Conservation (phyloP, 306 rosid genomes). For the Mimosa bimucronata region DNA sequence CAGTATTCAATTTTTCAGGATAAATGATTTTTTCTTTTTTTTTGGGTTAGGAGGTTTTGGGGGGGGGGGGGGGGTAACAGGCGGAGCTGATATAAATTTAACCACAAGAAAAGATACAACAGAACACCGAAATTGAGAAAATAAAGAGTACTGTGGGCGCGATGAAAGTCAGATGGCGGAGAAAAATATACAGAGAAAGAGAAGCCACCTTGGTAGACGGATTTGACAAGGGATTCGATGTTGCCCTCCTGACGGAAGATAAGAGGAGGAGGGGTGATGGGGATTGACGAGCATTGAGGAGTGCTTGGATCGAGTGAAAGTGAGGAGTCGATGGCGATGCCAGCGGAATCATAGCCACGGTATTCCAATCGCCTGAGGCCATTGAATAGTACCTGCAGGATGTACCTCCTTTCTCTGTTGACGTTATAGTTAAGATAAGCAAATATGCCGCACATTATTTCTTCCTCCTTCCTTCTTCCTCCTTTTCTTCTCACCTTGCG, state of each 20-base stretch:
- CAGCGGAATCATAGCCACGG: constrained; percentile 97
- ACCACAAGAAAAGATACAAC: neutral
- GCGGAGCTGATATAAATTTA: neutral
- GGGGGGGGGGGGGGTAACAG: neutral
- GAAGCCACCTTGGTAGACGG: constrained; percentile 72
- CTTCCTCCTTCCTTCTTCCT: neutral
- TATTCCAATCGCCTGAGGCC: constrained; percentile 89
- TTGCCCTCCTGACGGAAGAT: constrained; percentile 94
- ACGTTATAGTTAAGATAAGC: constrained; percentile 93
- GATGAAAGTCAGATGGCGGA: neutral
- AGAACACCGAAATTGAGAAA: neutral
- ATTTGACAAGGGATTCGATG: constrained; percentile 91
- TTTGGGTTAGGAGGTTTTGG: too few relatives aligned
- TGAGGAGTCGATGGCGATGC: constrained; percentile 77
- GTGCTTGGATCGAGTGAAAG: constrained; percentile 32
- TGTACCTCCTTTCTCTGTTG: constrained; percentile 77
- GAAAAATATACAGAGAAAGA: neutral
- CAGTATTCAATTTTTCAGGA: neutral
- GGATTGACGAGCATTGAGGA: constrained; percentile 34
- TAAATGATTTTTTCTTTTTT: too few relatives aligned
- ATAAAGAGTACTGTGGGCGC: neutral
- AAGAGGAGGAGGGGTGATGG: constrained; percentile 51
- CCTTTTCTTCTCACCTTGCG: neutral
- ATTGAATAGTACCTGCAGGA: constrained; percentile 89
- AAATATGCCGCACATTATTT: constrained; percentile 91